Base-by-base conservation (phyloP, 1,139 yeast genomes). In the Candida sp. region DNA sequence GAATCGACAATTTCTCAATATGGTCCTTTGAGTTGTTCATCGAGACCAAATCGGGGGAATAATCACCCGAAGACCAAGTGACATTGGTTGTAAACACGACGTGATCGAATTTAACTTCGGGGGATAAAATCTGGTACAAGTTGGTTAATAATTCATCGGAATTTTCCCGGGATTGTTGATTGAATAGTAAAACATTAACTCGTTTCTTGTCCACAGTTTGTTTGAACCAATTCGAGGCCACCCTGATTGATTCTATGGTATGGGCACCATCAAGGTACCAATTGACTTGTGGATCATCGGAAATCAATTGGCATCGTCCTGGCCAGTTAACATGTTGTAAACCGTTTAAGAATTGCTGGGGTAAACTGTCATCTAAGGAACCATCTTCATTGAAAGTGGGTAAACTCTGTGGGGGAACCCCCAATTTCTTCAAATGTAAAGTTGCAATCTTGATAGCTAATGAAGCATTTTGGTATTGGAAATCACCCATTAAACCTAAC, bases 211-310 rank as follows among this genome's bases (percentile, higher is more conserved):
- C 52, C n/a, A 63, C 60, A 19, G 53, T 60, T 23, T 67, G 55
- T 33, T 69, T 73, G 55, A 86, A 88, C 99, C 99, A 93, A 9
- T 66, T 66, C 0, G 93, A 77, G 0, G 97, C 87, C 12, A 83
- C 95, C 25, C 73, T 73, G 30, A 95, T 80, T 45, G 97, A 87
- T 57, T 93, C 99, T 36, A 78, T 68, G 0, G 99, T 95, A 56
- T 95, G 99, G 0, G 99, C 99, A 34, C 99, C 99, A 64, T 95
- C 99, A 11, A 93, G 68, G 53, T 70, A 83, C 96, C 97, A 93
- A 12, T 78, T 78, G 38, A 66, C 76, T 9, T 68, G 68, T 4
- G 62, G 58, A 36, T 60, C 65, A 35, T 75, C 72, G 4, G 62
- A 57, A 30, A 89, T 66, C 3, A 82, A 75, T 64, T 95, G 98